Percentiles rank a stretch among this genome's conserved stretches.
phyloP scores from a whole-genome alignment of 2,329 filamentous ascomycete genomes.

The Rhynchosporium agropyri region DNA sequence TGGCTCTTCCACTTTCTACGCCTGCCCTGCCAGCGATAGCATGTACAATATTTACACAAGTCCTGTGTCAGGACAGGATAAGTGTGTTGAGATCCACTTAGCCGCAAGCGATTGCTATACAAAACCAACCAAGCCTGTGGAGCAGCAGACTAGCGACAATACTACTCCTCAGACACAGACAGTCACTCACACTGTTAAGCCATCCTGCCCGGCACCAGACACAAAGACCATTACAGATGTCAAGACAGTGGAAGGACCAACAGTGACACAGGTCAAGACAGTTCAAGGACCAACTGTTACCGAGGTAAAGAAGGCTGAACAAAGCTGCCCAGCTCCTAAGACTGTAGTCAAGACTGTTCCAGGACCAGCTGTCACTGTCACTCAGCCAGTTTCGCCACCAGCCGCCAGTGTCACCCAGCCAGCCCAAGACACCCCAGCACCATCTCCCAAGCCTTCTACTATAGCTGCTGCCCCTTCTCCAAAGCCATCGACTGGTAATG shows the following conservation, averaged over 20 bases:
- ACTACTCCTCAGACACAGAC: neutral
- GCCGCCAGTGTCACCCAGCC: neutral
- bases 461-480: neutral
- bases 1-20: conserved; percentile 55
- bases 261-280: conserved; percentile 9
- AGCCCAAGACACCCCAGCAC: neutral
- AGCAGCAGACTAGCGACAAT: neutral
- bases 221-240: conserved; percentile 7
- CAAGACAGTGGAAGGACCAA: conserved; percentile 3
- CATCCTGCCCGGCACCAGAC: conserved; percentile 7
- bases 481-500: conserved; percentile 1
- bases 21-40: conserved; percentile 50
- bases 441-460: neutral
- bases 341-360: neutral
- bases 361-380: neutral
- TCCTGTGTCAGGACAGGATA: conserved; percentile 31
- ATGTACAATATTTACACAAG: conserved; percentile 46
- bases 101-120: conserved; percentile 44
- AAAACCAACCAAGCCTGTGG: conserved; percentile 1
- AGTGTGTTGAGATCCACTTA: conserved; percentile 43
- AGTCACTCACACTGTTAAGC: neutral
- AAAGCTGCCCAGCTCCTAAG: conserved; percentile 6
- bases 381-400: neutral
- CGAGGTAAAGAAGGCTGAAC: neutral
- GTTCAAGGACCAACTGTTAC: conserved; percentile 8